Conservation (phyloP, 768 basidiomycete species). For the Trametes punicea region DNA sequence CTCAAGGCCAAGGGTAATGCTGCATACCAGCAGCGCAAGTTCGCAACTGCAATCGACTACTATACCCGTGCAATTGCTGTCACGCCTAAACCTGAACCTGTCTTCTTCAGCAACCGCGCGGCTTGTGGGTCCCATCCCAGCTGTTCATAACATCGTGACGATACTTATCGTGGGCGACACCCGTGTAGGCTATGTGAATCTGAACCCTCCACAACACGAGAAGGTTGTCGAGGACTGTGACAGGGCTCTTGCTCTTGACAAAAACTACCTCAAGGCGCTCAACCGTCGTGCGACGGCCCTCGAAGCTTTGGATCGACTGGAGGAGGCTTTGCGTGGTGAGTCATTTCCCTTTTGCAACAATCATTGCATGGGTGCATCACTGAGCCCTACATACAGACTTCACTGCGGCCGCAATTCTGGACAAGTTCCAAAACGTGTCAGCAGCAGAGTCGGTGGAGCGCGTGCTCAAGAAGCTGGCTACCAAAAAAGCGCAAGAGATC, state of each 20-base stretch:
- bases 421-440: conserved; percentile 81
- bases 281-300: conserved; percentile 86
- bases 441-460: conserved; percentile 84
- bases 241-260: conserved; percentile 79
- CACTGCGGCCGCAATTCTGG: conserved; percentile 94
- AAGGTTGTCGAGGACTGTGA: conserved; percentile 87
- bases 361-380: no score
- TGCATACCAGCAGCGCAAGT: conserved; percentile 63
- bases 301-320: conserved; percentile 68
- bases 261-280: conserved; percentile 83
- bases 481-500: conserved; percentile 69
- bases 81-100: conserved; percentile 78
- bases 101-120: conserved; percentile 96
- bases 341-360: no score
- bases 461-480: conserved; percentile 81
- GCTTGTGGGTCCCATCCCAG: conserved; percentile 61
- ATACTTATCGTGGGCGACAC: background rate
- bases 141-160: background rate
- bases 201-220: conserved; percentile 79
- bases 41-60: conserved; percentile 52
- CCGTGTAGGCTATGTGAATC: conserved; percentile 80
- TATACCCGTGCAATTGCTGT: conserved; percentile 77
- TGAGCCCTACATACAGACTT: conserved; percentile 75
- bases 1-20: conserved; percentile 72
- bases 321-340: conserved; percentile 79